Percentiles rank a stretch among this genome's conserved stretches.
Conservation (phyloP, 2,329 filamentous ascomycete genomes). For the Talaromyces rugulosus region DNA sequence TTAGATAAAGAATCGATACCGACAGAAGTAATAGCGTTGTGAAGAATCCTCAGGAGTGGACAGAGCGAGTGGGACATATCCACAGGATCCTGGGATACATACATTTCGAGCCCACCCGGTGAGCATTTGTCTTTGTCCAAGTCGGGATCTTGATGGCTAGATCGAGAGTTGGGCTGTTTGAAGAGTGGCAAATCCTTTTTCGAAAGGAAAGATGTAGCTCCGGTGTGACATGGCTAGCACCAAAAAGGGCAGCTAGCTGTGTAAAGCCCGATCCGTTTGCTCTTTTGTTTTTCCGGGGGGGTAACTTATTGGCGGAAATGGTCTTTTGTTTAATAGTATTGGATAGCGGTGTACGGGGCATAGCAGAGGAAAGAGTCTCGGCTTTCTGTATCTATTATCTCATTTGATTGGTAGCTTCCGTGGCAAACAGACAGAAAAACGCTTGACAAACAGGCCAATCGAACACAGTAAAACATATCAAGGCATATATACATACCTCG, state of each 20-base stretch:
- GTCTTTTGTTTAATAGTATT: not conserved
- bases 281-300: not conserved
- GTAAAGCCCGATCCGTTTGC: not conserved
- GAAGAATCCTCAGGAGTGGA: not conserved
- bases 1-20: not conserved
- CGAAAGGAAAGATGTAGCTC: not conserved
- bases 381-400: not conserved
- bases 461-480: not conserved
- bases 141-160: not conserved
- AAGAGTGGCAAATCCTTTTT: not conserved
- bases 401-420: not conserved
- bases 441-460: not conserved
- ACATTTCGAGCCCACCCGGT: not conserved
- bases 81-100: not conserved
- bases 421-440: not conserved
- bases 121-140: not conserved
- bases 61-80: not conserved
- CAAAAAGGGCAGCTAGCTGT: not conserved
- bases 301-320: not conserved
- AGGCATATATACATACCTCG: not conserved
- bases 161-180: not conserved
- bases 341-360: no score
- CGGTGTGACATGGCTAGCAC: not conserved
- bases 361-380: no score
- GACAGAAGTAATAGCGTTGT: not conserved